Percentiles rank a stretch among this genome's conserved stretches.
Conservation (phyloP, 345 rosid genomes). For the Eucalyptus grandis region DNA sequence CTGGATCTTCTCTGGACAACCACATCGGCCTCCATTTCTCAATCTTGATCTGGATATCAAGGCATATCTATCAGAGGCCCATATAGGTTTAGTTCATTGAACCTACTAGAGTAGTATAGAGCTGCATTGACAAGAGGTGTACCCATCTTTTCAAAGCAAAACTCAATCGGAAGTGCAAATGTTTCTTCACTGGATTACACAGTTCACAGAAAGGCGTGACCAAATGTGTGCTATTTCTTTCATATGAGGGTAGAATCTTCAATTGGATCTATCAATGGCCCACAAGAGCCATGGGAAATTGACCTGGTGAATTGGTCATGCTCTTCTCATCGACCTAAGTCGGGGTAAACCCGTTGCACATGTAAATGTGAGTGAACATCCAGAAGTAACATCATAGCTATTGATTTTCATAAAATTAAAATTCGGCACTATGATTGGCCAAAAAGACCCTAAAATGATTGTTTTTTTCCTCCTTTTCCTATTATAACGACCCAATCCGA, state of each 20-base stretch:
- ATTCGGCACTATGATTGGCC: not conserved
- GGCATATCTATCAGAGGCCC: not conserved
- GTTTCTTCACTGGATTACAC: not conserved
- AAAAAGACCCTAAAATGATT: not conserved
- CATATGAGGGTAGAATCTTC: not conserved
- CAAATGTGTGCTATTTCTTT: not conserved
- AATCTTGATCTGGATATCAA: not conserved
- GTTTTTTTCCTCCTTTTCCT: not conserved
- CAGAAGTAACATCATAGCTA: not conserved
- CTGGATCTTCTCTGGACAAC: not conserved
- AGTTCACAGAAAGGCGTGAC: not conserved
- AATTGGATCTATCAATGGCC: not conserved
- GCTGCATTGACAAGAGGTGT: not conserved
- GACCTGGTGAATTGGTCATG: not conserved
- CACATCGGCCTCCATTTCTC: not conserved
- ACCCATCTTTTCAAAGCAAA: not conserved
- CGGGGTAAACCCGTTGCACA: not conserved
- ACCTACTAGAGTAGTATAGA: not conserved
- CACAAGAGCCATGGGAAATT: not conserved
- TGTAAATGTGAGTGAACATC: not conserved
- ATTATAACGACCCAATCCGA: accelerated
- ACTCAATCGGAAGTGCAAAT: not conserved
- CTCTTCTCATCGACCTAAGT: not conserved
- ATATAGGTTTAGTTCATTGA: not conserved
- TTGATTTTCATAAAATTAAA: not conserved